These are phyloP conservation scores for Dactylonectria macrodidyma DNA, from an alignment of 2,329 filamentous ascomycete species.

Conservation along the genomic window DNA sequence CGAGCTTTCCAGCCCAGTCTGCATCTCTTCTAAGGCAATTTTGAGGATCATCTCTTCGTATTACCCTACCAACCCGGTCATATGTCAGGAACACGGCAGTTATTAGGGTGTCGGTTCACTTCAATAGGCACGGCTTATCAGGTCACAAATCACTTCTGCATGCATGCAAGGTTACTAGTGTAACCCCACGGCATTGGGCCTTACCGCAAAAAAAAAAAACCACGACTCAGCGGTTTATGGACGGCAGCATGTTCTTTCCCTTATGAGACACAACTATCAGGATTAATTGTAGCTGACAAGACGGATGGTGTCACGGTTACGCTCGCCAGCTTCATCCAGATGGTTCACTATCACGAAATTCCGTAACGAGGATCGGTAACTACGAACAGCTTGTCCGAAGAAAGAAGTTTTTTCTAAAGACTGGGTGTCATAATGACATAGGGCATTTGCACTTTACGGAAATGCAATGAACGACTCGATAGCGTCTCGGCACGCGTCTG, in stretches of 20 bases:
- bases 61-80: background rate
- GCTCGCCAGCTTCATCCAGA: background rate
- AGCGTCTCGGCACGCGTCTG: too few species aligned
- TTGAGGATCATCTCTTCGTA: slow-evolving; percentile 4
- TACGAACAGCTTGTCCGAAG: background rate
- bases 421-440: too few species aligned
- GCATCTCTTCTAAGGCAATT: background rate
- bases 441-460: too few species aligned
- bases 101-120: background rate
- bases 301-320: background rate
- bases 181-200: slow-evolving; percentile 13
- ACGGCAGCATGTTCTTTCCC: background rate
- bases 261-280: background rate
- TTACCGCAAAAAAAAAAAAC: background rate
- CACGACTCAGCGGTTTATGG: background rate
- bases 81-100: slow-evolving; percentile 24
- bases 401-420: too few species aligned
- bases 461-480: too few species aligned
- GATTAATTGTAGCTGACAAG: background rate
- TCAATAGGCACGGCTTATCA: background rate
- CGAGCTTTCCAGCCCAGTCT: slow-evolving; percentile 9
- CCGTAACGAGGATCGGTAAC: background rate
- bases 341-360: background rate
- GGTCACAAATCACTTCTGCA: background rate
- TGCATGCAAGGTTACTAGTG: slow-evolving; percentile 1